A percentile compares a stretch with the other conserved stretches of the same genome.
Conservation (phyloP, 441 rosid genomes). For the Biscutella laevigata region DNA sequence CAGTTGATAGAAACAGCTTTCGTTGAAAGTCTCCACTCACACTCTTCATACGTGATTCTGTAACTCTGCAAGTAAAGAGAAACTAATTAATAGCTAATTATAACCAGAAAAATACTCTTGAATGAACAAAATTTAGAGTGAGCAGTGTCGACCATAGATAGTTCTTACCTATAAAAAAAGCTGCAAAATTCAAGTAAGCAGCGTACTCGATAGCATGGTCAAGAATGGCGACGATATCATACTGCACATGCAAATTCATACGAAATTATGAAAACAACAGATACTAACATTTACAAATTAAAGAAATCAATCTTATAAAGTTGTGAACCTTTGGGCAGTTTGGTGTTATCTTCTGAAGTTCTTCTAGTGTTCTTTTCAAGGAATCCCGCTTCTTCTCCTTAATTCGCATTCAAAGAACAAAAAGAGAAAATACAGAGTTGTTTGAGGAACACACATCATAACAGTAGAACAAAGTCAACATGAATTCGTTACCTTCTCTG, state of each 20-base stretch:
- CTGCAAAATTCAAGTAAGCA: not conserved
- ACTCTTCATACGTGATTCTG: not conserved
- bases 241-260: not conserved
- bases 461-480: not conserved
- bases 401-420: not conserved
- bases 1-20: not conserved
- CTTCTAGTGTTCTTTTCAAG: not conserved
- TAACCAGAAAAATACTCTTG: not conserved
- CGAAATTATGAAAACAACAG: not conserved
- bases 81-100: too few relatives aligned
- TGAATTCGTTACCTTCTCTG: not conserved
- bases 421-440: not conserved
- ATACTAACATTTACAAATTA: not conserved
- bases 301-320: not conserved
- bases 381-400: not conserved
- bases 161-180: not conserved
- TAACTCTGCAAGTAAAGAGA: not conserved
- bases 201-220: not conserved
- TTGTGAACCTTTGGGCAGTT: constrained; percentile 12
- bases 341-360: not conserved
- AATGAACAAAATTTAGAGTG: not conserved
- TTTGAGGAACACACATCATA: not conserved
- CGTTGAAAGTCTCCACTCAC: not conserved
- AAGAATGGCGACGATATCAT: not conserved
- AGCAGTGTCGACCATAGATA: not conserved